Evolutionary conservation across 192 early-diverging fungal genomes (phyloP), one percentile per base, ranked within the genome.

Genomic region (Linnemannia elongata): DNA sequence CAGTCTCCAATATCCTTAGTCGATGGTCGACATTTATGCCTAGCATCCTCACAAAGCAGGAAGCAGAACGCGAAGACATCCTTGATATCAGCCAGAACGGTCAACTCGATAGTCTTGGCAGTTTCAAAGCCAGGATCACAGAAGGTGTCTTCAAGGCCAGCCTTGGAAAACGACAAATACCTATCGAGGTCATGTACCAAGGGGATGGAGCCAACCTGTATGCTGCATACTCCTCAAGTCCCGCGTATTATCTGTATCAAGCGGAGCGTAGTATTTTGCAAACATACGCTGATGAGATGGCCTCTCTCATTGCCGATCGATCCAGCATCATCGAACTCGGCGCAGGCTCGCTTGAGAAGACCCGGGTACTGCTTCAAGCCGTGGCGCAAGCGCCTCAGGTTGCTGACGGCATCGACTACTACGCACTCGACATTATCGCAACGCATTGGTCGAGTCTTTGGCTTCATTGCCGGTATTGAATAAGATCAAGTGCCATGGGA

Each of bases 331-430:
- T 72, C 42, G 39, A 72, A 17, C 71, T 72, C 71, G 71, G 71
- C 71, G 71, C 71, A 41, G 71, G 71, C 10, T 72, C 71, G 71
- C 73, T 74, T 54, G 73, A 74, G 73, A 74, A 74, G 73, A 74
- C 73, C 73, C 73, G 54, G 33, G 30, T 74, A 27, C 45, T 74
- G 38, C 73, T 74, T 54, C 73, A 36, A 74, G 73, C 73, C n/a
- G 45, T 74, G 52, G 20, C 47, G 30, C 73, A 74, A 74, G 47
- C 73, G 30, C 73, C 73, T 54, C 73, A 74, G 44, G 54, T 74
- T 74, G 73, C 20, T 54, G 8, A 3, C n/a, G 73, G 73, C 30
- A 30, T 74, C 42, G 73, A 74, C 27, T 74, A 52, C 20, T 52
- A 74, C 30, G 73, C 73, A 54, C 73, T 74, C 49, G 73, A 74